Base-by-base conservation (phyloP, 331 rosid species). In the Malus hybrid region DNA sequence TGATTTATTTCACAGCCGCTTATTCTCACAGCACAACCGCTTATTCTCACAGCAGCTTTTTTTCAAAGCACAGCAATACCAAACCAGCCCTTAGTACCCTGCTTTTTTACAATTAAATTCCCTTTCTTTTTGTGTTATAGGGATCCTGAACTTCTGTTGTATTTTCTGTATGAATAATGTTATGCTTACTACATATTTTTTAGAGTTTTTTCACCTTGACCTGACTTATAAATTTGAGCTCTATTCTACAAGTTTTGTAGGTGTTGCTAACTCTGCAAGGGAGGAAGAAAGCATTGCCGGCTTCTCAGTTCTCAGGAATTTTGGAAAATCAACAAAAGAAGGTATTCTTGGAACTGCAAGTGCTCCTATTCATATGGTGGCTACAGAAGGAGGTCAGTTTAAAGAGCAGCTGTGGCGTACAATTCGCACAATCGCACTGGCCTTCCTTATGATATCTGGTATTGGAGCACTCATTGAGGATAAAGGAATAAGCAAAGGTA, bases 291-390 rank as follows among this genome's bases (percentile, higher is more conserved):
- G 80, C 79, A 14, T 74, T 0, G 93, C 87, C 46, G 83, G 87
- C 70, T 76, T 91, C 72, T 76, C 91, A 16, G 84, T 82, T 73
- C 73, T 91, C 36, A 91, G 78, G 82, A 91, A 85, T 73, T 83
- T 81, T 34, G 94, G 93, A 33, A 88, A 88, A 80, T 27, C 86
- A 60, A 34, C 87, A 9, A 82, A 91, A 83, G 88, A 80, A 29
- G 91, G 93, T 39, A 2, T 84, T 82, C 91, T 93, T 80, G 98
- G 96, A 78, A 91, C 93, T 59, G 82, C 94, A 4, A 73, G 83
- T 80, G 87, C 92, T 68, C 98, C 97, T 32, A 88, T 91, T 83
- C 96, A 91, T 85, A 88, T 86, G 94, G 90, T 91, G 70, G 60
- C 89, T 65, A 78, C 88, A 56, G 89, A 88, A 79, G 87, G 86